Base-by-base conservation (phyloP, 192 early-diverging fungal genomes). In the Entophlyctis luteolus region DNA sequence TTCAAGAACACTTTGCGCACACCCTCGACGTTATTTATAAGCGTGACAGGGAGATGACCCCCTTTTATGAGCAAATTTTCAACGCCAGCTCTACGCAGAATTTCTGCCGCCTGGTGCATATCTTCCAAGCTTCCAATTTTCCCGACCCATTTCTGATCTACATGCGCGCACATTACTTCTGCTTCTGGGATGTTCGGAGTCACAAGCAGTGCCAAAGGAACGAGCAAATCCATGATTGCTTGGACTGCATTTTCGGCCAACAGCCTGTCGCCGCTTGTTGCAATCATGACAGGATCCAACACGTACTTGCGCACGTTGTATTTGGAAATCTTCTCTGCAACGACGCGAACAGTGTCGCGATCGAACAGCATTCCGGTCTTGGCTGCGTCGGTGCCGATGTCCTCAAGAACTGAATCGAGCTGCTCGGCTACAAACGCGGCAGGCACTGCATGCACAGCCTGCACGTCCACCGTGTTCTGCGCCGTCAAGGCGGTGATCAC, bases 161-260 rank as follows among this genome's bases (percentile, higher is more conserved):
- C 18, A 1, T 14, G 22, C 14, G 10, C 38, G 14, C 58, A 59
- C 2, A 93, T 50, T 16, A 84, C 77, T 50, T 90, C 87, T 0
- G 93, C 89, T 57, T 94, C 93, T 29, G 91, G 89, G 4, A 92
- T 75, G 52, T 94, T 94, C 29, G 93, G 93, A 0, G 93, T 94
- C 38, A 94, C 59, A 27, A 92, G 72, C 39, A 69, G 75, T 20
- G 89, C 85, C 14, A 91, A 65, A 1, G 91, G 93, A 6, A 94
- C 55, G n/a, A 94, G 69, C 10, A 77, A 67, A 3, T 48, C 25
- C 31, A 78, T 71, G 45, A 90, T 60, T 2, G 80, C 69, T 2
- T 80, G 65, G 6, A 91, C 78, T 0, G 91, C 89, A 20, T 86
- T 80, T 6, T 65, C 59, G 20, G 75, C 72, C 2, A 94, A 79